phyloP scores from a whole-genome alignment of 345 rosid genomes.

The Diplotaxis tenuifolia region DNA sequence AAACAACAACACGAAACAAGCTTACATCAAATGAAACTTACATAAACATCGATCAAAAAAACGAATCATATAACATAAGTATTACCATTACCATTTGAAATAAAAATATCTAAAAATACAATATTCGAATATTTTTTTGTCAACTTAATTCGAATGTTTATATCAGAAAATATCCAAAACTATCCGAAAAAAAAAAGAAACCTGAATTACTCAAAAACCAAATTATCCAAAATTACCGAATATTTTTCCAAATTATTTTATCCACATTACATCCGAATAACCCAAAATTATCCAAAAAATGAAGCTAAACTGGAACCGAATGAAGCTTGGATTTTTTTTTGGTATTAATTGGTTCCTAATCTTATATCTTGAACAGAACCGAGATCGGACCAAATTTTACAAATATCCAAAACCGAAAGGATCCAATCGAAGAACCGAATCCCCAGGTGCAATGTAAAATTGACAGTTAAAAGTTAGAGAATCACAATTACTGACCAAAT shows the following conservation, averaged over 20 bases:
- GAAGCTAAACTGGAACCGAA: background rate
- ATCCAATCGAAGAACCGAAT: background rate
- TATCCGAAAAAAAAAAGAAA: background rate
- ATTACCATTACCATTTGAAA: background rate
- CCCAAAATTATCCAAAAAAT: background rate
- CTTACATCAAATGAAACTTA: conserved; percentile 8
- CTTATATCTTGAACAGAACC: background rate
- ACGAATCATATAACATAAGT: background rate
- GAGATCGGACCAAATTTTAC: too few relatives aligned
- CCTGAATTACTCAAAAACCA: background rate
- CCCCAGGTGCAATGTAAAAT: background rate
- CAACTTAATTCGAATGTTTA: background rate
- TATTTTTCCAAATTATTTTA: background rate
- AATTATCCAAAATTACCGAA: background rate
- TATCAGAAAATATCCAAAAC: background rate
- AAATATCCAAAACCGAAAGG: background rate
- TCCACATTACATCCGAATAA: background rate
- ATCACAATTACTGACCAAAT: background rate
- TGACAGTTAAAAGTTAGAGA: background rate
- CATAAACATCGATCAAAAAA: background rate
- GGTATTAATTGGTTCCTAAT: background rate
- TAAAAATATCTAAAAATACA: background rate
- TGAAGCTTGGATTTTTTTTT: background rate
- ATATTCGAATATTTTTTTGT: too few relatives aligned
- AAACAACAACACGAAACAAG: background rate